Evolutionary conservation across 768 basidiomycete genomes (phyloP), one percentile per base, ranked within the genome.

Genomic region (Tulasnella calospora): DNA sequence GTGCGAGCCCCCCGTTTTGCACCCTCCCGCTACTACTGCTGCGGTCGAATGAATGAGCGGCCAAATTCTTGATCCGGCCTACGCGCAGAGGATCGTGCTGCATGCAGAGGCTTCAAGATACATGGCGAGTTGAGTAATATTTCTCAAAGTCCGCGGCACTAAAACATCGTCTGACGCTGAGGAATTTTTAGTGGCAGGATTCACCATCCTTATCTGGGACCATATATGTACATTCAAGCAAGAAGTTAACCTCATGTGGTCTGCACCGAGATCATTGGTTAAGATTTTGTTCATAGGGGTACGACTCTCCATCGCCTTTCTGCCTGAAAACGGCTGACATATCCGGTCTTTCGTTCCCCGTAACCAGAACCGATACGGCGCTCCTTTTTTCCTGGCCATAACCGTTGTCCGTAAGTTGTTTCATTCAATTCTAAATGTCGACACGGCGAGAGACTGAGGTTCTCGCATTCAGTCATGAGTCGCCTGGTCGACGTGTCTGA

Each of bases 81-180:
- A 67, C 61, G 61, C 61, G 33, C 61, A 67, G 61, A 7, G 35
- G 61, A 27, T 67, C 61, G 61, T 67, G 33, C 61, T 67, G 61
- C 61, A 67, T 67, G 61, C 61, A 30, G 33, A 67, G 13, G 61
- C 61, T 67, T 67, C 61, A 67, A 67, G 61, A 35, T 67, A 67
- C 61, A 67, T 67, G 61, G 61, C 61, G 3, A 67, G 61, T 67
- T 51, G 33, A 67, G 61, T 67, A 17, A 67, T 27, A 67, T 51
- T n/a, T n/a, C 0, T 6, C n/a, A 67, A 61, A 10, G 8, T 12
- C 13, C 40, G n/a, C n/a, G n/a, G n/a, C n/a, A n/a, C n/a, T n/a
- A 10, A 15, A 61, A 15, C 30, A 13, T 67, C 5, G 61, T 35
- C 61, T 67, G 30, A 67, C 19, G 2, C 21, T 40, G 21, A 23